Evolutionary conservation across 805 yeast genomes (phyloP), one percentile per base, ranked within the genome.

Genomic region (Kregervanrija delftensis): DNA sequence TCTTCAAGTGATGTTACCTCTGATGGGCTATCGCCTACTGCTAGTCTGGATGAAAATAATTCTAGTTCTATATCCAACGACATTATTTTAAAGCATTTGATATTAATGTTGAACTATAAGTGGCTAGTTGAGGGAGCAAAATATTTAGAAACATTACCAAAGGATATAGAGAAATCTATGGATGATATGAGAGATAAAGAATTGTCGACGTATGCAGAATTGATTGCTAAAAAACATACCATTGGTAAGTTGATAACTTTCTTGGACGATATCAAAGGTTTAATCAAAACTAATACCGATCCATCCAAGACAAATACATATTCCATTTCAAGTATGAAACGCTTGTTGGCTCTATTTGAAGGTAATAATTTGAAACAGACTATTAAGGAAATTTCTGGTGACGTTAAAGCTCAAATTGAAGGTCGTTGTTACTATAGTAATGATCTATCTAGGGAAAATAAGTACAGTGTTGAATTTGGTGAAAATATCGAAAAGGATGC

Each of bases 241-340:
- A 70, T 88, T 55, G 91, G 93, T 0, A 83, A 83, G 55, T 55
- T 89, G 41, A 66, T 77, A 12, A 79, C 76, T 28, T 83, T 86
- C 58, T 75, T 88, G 2, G 71, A 72, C 35, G 86, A 81, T 33
- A 76, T 81, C 36, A 83, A 81, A 46, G 71, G 74, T 2, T 59
- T 80, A 11, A 59, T 68, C 3, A 70, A 63, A 22, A 59, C 70
- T 11, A 63, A 65, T 37, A 64, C 71, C 14, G 72, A 72, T 47
- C 80, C 79, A 13, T 69, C 80, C 1, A 75, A 71, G 52, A 76
- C 83, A 49, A 83, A 79, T 50, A 82, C 83, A 10, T 83, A 80
- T 51, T 81, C 78, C 53, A 74, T 72, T 59, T 73, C 74, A 32
- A 74, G 77, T 22, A 65, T 87, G 46, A 74, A 73, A 49, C 74